Evolutionary conservation across 2,329 filamentous ascomycete species (phyloP), one percentile per base, ranked within the genome.

Genomic region (Coniochaeta sp.): DNA sequence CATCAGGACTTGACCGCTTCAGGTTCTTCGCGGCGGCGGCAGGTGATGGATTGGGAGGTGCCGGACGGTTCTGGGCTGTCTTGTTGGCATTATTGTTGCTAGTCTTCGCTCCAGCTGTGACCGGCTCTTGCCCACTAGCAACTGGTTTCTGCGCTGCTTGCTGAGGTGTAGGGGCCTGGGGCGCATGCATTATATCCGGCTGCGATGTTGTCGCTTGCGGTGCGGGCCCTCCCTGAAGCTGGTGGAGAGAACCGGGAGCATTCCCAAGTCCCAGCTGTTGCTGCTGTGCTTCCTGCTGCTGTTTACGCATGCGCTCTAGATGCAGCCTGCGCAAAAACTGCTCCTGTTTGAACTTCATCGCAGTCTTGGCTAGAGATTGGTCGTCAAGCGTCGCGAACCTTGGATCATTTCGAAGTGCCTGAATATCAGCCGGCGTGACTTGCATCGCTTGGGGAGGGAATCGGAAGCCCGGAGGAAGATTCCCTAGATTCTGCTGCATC

Each of bases 1-100:
- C 81, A 26, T 83, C 81, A 3, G 74, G 70, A 58, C 72, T 80
- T 4, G 80, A 72, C 1, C 82, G 79, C 71, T 85, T 84, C 50
- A 82, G 72, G 56, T 72, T 79, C 68, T 80, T 83, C 28, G 71
- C 68, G 9, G 70, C 70, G 6, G 74, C 63, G 1, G 73, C 73
- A 9, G 76, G 71, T 5, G 77, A 75, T 17, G 72, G 70, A 52
- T 74, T 74, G 5, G 73, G 47, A 52, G 47, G 70, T 34, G 74
- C 69, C 36, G 68, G 57, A 50, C 75, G 76, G 54, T 69, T 75
- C 60, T 70, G 74, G 58, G 34, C 68, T 67, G 47, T 64, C 62
- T 59, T 70, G 68, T 33, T 62, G 61, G 62, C 63, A 19, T 24
- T 44, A 17, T 50, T 50, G 22, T 26, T 50, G 47, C 14, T 52